phyloP scores from a whole-genome alignment of 306 rosid species.

The Ormosia semicastrata region DNA sequence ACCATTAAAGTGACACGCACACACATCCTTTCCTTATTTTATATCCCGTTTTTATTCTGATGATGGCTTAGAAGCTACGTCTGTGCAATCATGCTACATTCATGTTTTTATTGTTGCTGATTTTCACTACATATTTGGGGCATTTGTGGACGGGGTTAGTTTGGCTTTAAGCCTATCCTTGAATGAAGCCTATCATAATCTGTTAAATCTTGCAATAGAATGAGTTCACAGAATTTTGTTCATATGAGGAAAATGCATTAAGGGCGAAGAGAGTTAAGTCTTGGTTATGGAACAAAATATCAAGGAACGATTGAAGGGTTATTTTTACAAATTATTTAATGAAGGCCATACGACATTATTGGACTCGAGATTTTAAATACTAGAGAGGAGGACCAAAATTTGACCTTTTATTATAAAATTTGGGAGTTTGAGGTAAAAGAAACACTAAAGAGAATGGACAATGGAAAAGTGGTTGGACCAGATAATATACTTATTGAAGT shows the following conservation, averaged over 20 bases:
- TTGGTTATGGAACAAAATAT: not conserved
- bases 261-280: too few relatives aligned
- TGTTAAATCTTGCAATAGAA: not conserved
- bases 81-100: not conserved
- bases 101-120: not conserved
- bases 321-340: too few relatives aligned
- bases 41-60: not conserved
- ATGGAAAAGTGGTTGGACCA: too few relatives aligned
- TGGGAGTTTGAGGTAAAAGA: too few relatives aligned
- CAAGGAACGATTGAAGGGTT: too few relatives aligned
- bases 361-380: too few relatives aligned
- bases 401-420: too few relatives aligned
- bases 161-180: not conserved
- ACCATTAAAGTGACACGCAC: not conserved
- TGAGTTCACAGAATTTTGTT: not conserved
- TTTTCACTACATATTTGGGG: not conserved
- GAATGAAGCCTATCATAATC: not conserved
- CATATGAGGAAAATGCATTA: not conserved
- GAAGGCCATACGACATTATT: too few relatives aligned
- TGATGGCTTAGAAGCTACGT: not conserved
- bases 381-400: too few relatives aligned
- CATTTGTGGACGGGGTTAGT: not conserved
- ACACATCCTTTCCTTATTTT: not conserved
- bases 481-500: too few relatives aligned
- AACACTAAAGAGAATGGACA: too few relatives aligned